phyloP scores from a whole-genome alignment of 805 yeast genomes.

The Cyberlindnera japonica region DNA sequence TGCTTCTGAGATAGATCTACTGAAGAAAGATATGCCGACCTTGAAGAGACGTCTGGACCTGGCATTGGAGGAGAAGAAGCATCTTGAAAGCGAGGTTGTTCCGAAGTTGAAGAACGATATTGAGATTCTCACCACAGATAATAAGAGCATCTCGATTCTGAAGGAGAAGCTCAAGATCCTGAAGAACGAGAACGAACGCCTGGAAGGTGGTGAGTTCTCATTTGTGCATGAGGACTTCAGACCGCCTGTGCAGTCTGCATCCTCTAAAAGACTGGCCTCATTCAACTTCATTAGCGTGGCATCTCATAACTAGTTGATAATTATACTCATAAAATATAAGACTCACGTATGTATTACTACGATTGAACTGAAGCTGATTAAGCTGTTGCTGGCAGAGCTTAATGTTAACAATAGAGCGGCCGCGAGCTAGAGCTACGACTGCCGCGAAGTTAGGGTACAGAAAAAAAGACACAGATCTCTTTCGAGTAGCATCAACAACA shows the following conservation, averaged over 20 bases:
- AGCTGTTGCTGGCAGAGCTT: no score
- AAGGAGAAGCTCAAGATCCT: constrained; percentile 29
- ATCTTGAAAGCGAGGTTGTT: constrained; percentile 39
- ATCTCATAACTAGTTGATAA: neutral
- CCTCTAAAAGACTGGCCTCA: constrained; percentile 14
- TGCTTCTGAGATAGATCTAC: constrained; percentile 42
- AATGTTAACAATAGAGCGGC: no score
- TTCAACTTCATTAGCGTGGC: constrained; percentile 19
- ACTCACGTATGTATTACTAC: no score
- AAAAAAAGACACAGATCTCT: neutral
- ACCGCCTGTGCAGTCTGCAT: neutral
- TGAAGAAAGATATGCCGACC: constrained; percentile 33
- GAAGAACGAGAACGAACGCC: constrained; percentile 29
- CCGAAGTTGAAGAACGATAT: constrained; percentile 45
- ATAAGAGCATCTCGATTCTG: constrained; percentile 21
- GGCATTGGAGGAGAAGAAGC: constrained; percentile 38
- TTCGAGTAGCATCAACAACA: neutral
- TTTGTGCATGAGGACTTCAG: constrained; percentile 6
- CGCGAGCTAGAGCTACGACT: neutral
- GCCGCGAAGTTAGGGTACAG: neutral
- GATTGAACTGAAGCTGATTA: no score
- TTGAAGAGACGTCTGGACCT: constrained; percentile 39
- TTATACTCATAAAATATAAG: neutral
- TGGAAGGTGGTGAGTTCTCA: constrained; percentile 19
- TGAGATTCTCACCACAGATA: constrained; percentile 30